These are phyloP conservation scores for Exutisphaerella laricina DNA, from an alignment of 2,329 filamentous ascomycete genomes.

Conservation along the genomic window DNA sequence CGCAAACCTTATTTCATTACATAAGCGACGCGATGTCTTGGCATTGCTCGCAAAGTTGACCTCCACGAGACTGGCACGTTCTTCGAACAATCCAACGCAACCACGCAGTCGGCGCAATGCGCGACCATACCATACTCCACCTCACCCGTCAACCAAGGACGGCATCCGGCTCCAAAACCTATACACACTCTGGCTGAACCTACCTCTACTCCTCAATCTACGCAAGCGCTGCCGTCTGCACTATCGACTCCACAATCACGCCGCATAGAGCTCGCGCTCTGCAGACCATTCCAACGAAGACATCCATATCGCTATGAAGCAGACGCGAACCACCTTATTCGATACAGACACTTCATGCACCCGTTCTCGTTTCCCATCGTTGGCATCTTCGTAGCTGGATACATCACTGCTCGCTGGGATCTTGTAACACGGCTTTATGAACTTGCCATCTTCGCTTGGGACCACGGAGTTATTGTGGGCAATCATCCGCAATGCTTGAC, in stretches of 20 bases:
- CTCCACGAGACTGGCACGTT: too few relatives aligned
- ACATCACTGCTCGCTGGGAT: conserved; percentile 99
- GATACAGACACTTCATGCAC: conserved; percentile 61
- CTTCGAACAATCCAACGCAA: too few relatives aligned
- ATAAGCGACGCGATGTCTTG: too few relatives aligned
- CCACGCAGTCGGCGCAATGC: too few relatives aligned
- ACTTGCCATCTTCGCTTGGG: conserved; percentile 93
- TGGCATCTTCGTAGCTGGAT: conserved; percentile 98
- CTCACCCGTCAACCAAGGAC: too few relatives aligned
- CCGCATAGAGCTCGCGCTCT: neutral
- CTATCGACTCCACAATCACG: conserved; percentile 1
- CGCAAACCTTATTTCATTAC: too few relatives aligned
- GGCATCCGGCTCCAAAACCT: too few relatives aligned
- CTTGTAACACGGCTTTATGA: conserved; percentile 96
- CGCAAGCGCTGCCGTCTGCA: too few relatives aligned
- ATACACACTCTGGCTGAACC: too few relatives aligned
- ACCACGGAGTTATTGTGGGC: conserved; percentile 88
- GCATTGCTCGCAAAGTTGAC: too few relatives aligned
- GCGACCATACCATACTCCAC: too few relatives aligned
- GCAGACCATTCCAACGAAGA: conserved; percentile 2
- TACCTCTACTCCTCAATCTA: too few relatives aligned
- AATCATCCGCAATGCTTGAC: neutral
- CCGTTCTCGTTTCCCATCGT: conserved; percentile 92
- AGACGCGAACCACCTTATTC: neutral
- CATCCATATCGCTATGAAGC: neutral